These are phyloP conservation scores for Tuber aestivum DNA, from an alignment of 495 filamentous ascomycete species.

Conservation along the genomic window DNA sequence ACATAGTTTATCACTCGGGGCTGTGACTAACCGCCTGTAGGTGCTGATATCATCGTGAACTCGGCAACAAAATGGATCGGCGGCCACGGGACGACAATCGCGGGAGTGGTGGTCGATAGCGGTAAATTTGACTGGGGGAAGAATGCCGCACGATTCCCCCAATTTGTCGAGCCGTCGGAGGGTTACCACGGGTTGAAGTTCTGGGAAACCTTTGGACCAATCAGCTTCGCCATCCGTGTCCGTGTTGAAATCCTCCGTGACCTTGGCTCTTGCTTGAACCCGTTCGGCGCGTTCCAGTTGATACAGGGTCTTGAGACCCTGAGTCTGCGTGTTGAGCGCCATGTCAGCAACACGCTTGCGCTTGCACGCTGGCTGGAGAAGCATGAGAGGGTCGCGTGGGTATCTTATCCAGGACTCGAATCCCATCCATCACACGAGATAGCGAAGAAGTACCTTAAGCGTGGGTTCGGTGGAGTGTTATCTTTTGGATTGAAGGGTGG, in stretches of 20 bases:
- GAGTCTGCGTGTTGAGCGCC: slow-evolving; percentile 75
- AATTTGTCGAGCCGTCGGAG: slow-evolving; percentile 83
- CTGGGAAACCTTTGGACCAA: slow-evolving; percentile 88
- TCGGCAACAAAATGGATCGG: slow-evolving; percentile 99
- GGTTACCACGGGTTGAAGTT: slow-evolving; percentile 97
- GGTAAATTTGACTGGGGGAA: slow-evolving; percentile 97
- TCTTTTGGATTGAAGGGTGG: slow-evolving; percentile 92
- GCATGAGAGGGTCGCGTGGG: slow-evolving; percentile 82
- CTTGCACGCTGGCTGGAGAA: slow-evolving; percentile 79
- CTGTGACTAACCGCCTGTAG: slow-evolving; percentile 9
- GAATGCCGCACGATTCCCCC: slow-evolving; percentile 79
- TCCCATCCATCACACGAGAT: slow-evolving; percentile 70
- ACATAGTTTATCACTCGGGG: neutral
- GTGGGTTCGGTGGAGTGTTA: slow-evolving; percentile 87
- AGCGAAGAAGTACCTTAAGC: slow-evolving; percentile 83
- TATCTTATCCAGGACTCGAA: slow-evolving; percentile 85
- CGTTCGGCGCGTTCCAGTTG: slow-evolving; percentile 93
- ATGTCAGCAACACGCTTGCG: slow-evolving; percentile 75
- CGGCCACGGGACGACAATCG: slow-evolving; percentile 94
- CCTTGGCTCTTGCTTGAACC: slow-evolving; percentile 76
- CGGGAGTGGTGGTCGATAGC: slow-evolving; percentile 79
- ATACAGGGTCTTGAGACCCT: slow-evolving; percentile 87
- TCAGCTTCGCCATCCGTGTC: slow-evolving; percentile 75
- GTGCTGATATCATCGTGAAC: slow-evolving; percentile 87
- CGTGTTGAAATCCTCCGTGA: slow-evolving; percentile 87